Evolutionary conservation across 2,329 filamentous ascomycete species (phyloP), one percentile per base, ranked within the genome.

Genomic region (Colletotrichum australisinense): DNA sequence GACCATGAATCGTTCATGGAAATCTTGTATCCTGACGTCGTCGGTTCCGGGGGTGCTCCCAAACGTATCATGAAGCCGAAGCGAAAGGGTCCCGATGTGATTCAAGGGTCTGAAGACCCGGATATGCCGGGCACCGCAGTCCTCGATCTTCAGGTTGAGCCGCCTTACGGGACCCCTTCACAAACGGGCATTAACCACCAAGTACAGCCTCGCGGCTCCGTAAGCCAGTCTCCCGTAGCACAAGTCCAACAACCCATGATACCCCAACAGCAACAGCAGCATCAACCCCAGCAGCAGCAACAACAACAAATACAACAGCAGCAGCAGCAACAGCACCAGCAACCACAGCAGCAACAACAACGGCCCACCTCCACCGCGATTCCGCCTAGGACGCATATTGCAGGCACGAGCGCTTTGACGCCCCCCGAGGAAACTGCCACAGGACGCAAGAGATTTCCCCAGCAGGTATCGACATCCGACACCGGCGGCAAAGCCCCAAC

Each of bases 1-100:
- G 89, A 91, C 26, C 88, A 91, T 77, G 88, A 91, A 78, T 86
- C 90, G 49, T 91, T 84, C 78, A 89, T 90, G 86, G 88, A 91
- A 78, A 85, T 90, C 26, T 81, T 91, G 11, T 91, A 90, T 72
- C 88, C 88, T 35, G 89, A 91, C 69, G 89, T 91, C 9, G 84
- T 91, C 56, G 89, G 89, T 12, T 90, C 89, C 1, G 88, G 88
- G 26, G 89, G 89, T 65, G 88, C 88, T 1, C 89, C 89, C 0
- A 90, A 90, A 78, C 86, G 89, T 35, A 85, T 90, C 75, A 90
- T 89, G 81, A 89, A 88, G 78, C 86, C 88, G 11, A 83, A 88
- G 71, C 82, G 88, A 12, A 86, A 84, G 74, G 85, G 86, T 32
- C 82, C 84, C 24, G 88, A 90, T 46, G 84, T 82, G 9, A 80